Evolutionary conservation across 2,329 filamentous ascomycete genomes (phyloP), one percentile per base, ranked within the genome.

Genomic region (Cladosporium sp.): DNA sequence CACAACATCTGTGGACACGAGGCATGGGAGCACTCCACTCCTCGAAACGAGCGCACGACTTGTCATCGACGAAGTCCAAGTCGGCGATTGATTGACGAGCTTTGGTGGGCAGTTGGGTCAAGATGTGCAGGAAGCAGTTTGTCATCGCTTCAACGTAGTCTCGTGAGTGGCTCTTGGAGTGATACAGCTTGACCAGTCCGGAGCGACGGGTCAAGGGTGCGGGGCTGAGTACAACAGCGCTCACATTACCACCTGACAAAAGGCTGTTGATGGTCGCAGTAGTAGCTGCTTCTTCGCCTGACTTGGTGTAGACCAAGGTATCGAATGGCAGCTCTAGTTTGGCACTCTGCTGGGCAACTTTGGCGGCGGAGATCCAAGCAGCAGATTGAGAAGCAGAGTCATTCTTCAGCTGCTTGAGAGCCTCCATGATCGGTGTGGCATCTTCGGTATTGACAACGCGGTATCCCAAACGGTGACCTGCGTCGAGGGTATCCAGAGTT

Each of bases 51-150:
- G 33, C 33, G 18, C 61, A 63, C 4, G 61, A 44, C 26, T 55
- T 63, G 50, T 63, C 61, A 11, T 63, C 61, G 3, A 63, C 50
- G 18, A 63, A 63, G 35, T 63, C 49, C 23, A 63, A 16, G 33
- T 63, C 61, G 14, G 49, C 61, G 37, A 63, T 44, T 1, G 61
- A 63, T 53, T 31, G 26, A 11, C 53, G 50, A 21, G 61, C 49
- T 26, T 63, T 63, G 5, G 35, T 46, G 6, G 61, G 61, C 31
- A 63, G 12, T 11, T 63, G 61, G 12, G 50, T 23, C 23, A 63
- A 52, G 5, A 63, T 52, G 33, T 63, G 61, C 50, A 63, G 18
- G 61, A 63, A 63, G 35, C 61, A 63, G 26, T 63, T 46, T 1
- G 35, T 63, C 31, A 63, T 63, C 6, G 50, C 35, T n/a, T 63